phyloP scores from a whole-genome alignment of 176 grass and related monocot species.

The Zea mays region Zm-B73-REFERENCE-NAM-5.0 NC_050100.1:208960501-208961000 shows the following conservation, averaged over 20 bases:
- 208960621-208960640: conserved; percentile 86
- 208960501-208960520: conserved; percentile 17
- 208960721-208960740: neutral
- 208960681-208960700: conserved; percentile 87
- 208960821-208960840: neutral
- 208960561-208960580: conserved; percentile 78
- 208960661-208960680: conserved; percentile 87
- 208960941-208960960: too few species aligned
- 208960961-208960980: too few species aligned
- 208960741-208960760: neutral
- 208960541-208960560: conserved; percentile 76
- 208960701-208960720: conserved; percentile 42
- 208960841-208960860: neutral
- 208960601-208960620: conserved; percentile 59
- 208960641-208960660: conserved; percentile 81
- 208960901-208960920: too few species aligned
- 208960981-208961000: too few species aligned
- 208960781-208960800: neutral
- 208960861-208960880: neutral
- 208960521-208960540: conserved; percentile 62
- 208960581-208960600: conserved; percentile 59
- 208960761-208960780: neutral
- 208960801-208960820: neutral
- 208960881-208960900: neutral
- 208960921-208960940: too few species aligned